Base-by-base conservation (phyloP, 371 early-diverging fungal genomes). In the Batrachochytrium dendrobatidis region DNA sequence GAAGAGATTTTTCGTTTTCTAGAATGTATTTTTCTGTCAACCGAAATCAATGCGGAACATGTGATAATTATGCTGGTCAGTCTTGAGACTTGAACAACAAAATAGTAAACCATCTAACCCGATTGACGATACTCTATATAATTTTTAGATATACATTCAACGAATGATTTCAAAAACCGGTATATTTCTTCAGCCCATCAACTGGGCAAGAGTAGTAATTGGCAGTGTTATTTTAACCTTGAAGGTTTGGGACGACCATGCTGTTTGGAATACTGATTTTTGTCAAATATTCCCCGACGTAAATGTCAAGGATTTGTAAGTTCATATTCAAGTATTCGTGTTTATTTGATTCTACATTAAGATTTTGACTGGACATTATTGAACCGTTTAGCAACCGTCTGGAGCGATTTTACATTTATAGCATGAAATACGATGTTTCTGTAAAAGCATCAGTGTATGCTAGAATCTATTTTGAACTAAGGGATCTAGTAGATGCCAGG, bases 211-310 rank as follows among this genome's bases (percentile, higher is more conserved):
- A 17, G 76, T 82, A n/a, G 64, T 86, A 1, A 73, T 91, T 12
- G 85, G 86, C 0, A 84, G 79, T 0, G 60, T 89, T 17, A 55
- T 91, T 22, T 69, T 86, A 18, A 86, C 90, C 1, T 79, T 85
- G 51, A 91, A 91, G 65, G 88, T 89, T 0, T 91, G 90, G 91
- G 91, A 91, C 62, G 91, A 91, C 60, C 85, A 87, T 58, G 90
- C 91, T 1, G 86, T 91, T 22, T 91, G 86, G 79, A 91, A 91
- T 65, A 75, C 80, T 4, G 91, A 91, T 61, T 89, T 88, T 60
- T 80, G 83, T 56, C 83, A 83, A 59, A 84, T 89, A 25, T 89
- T 88, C 56, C 86, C 88, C 0, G 88, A 85, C 18, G 73, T 83
- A 1, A 70, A 65, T 22, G 82, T 86, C 26, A 60, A 61, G 28